A percentile compares a stretch with the other conserved stretches of the same genome.
phyloP scores from a whole-genome alignment of 2,329 filamentous ascomycete genomes.

The Colletotrichum tanaceti region DNA sequence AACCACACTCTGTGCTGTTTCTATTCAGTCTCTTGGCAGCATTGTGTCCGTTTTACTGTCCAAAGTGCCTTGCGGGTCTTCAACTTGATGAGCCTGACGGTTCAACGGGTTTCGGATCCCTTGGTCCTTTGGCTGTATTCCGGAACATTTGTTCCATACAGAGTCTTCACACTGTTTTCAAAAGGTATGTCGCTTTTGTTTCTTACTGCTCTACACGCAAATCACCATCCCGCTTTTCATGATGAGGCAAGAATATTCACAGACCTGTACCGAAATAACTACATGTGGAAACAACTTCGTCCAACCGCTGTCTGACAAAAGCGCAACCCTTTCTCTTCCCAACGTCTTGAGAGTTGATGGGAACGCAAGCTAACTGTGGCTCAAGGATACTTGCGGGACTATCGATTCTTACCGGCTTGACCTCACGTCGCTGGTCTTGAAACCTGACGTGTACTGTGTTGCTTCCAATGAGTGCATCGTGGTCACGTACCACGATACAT shows the following conservation, averaged over 20 bases:
- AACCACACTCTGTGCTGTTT: no score
- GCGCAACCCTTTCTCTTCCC: slow-evolving; percentile 29
- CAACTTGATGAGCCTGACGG: no score
- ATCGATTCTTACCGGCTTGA: no score
- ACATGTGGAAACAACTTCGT: slow-evolving; percentile 77
- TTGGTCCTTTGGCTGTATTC: no score
- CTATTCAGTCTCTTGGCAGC: no score
- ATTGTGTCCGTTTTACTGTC: no score
- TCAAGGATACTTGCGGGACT: no score
- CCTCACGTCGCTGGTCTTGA: background rate
- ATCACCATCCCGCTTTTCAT: slow-evolving; percentile 60
- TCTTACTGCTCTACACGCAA: slow-evolving; percentile 31
- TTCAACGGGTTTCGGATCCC: no score
- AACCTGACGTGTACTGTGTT: background rate
- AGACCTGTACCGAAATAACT: slow-evolving; percentile 83
- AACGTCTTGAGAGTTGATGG: slow-evolving; percentile 9
- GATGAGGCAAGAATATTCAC: slow-evolving; percentile 80
- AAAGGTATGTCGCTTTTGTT: slow-evolving; percentile 53
- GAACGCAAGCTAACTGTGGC: slow-evolving; percentile 6
- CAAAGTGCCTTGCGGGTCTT: no score
- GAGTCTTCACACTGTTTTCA: no score
- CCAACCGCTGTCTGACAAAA: slow-evolving; percentile 84
- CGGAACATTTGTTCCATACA: no score
- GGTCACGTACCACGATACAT: background rate
- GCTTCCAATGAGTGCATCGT: no score